Evolutionary conservation across 1,284 basidiomycete species (phyloP), one percentile per base, ranked within the genome.

Genomic region (Ganoderma meredithae): DNA sequence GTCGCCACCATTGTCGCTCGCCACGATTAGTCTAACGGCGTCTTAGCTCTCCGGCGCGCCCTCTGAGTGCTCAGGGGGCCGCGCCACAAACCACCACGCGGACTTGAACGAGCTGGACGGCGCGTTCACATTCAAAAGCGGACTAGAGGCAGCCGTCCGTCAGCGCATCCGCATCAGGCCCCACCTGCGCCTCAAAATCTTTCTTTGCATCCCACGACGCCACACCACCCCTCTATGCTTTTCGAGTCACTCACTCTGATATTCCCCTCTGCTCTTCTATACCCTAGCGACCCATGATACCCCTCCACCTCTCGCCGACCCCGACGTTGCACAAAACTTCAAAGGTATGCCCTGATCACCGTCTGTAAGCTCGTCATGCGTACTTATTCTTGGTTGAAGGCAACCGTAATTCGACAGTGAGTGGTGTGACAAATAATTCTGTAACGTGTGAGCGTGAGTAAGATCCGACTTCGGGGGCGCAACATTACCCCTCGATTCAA

Each of bases 401-500:
- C 33, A 1, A 33, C 7, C 27, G 27, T 5, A 41, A 13, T 9
- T 19, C 0, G 1, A 40, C 19, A n/a, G n/a, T 39, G n/a, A 60
- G 36, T 22, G 36, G 27, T 3, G 27, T 31, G 27, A 31, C 27
- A 31, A 31, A 1, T 31, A 31, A 31, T 31, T 31, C 27, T 31
- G 3, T 31, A 31, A 3, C 27, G 27, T 31, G 3, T 31, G 27
- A 31, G 27, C 27, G 27, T 31, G 27, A 31, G 39, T 66, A 2
- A 66, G 64, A 15, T 13, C 56, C 64, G 64, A 58, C 36, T 66
- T 66, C 64, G 64, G 17, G 8, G n/a, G 27, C 33, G 56, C 64
- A 66, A 66, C 52, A 49, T 8, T 6, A 44, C n/a, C 49, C 49
- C 19, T 22, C 41, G 64, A 62, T 66, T 66, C 64, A 66, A 66